Evolutionary conservation across 2,329 filamentous ascomycete species (phyloP), one percentile per base, ranked within the genome.

Genomic region (Madurella mycetomatis): DNA sequence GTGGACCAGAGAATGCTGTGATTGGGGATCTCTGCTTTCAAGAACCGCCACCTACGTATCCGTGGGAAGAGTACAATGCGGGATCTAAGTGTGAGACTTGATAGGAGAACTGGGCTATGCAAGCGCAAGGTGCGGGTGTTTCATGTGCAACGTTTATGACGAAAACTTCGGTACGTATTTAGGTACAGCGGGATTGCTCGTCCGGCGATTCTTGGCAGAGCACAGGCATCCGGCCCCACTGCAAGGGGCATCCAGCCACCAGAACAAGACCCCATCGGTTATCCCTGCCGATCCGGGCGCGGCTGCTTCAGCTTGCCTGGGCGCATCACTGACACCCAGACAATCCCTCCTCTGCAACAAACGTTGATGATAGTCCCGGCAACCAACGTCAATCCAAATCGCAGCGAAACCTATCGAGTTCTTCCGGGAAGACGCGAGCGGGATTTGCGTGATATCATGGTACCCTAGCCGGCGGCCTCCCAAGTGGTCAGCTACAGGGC

Each of bases 221-320:
- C 17, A 11, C 17, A 18, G 7, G 9, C 8, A 12, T 25, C n/a
- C 2, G 41, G 11, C 17, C 41, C 41, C 41, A 43, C 47, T 42
- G 47, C 47, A 49, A 49, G 47, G 47, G 39, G 19, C 47, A 42
- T 42, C 37, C 47, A 49, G 47, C 47, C 40, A 49, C 39, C 47
- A 39, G 13, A 25, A 31, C n/a, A 30, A 30, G 19, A 18, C 31
- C 37, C 30, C 30, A 47, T 25, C 25, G 25, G 25, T 25, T 25
- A 25, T 25, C 25, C 25, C 25, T 54, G 52, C 52, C 34, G 32
- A 37, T 56, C 39, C 9, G 37, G 49, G 46, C 40, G 40, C 41
- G 41, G 49, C 41, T 51, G 49, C 49, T 51, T 45, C 49, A 51
- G 41, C 41, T 43, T 43, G 25, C 7, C 25, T 25, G 25, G 25